These are phyloP conservation scores for Acacia acuminata DNA, from an alignment of 306 rosid species.

Conservation along the genomic window DNA sequence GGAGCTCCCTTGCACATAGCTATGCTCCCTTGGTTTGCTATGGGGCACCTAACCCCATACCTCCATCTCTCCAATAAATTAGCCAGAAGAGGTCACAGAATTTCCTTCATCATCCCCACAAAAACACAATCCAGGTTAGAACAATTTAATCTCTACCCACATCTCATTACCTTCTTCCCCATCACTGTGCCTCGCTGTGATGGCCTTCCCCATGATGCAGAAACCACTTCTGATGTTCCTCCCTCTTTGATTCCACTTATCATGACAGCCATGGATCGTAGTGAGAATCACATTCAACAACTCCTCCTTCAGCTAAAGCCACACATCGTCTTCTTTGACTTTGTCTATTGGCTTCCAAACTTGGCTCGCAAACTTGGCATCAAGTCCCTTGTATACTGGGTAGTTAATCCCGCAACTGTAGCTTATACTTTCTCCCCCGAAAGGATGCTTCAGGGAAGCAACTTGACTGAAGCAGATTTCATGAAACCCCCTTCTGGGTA, in stretches of 20 bases:
- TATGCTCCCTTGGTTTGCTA: slow-evolving; percentile 48
- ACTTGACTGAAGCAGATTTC: slow-evolving; percentile 18
- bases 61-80: slow-evolving; percentile 39
- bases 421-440: not conserved
- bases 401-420: not conserved
- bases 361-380: slow-evolving; percentile 23
- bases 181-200: not conserved
- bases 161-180: slow-evolving; percentile 12
- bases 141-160: slow-evolving; percentile 31
- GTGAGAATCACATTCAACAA: not conserved
- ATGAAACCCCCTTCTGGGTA: slow-evolving; percentile 29
- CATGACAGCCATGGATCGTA: slow-evolving; percentile 17
- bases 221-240: slow-evolving; percentile 39
- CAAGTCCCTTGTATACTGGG: slow-evolving; percentile 4
- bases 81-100: slow-evolving; percentile 40
- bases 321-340: slow-evolving; percentile 22
- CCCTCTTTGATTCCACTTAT: not conserved
- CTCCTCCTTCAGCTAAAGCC: not conserved
- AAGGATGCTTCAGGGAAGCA: not conserved
- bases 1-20: slow-evolving; percentile 31
- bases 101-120: slow-evolving; percentile 38
- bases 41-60: slow-evolving; percentile 36
- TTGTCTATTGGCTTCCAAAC: slow-evolving; percentile 29
- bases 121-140: slow-evolving; percentile 24
- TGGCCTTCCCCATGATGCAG: slow-evolving; percentile 9